Conservation (phyloP, 1,284 basidiomycete species). For the Mycosarcoma maydis region DNA sequence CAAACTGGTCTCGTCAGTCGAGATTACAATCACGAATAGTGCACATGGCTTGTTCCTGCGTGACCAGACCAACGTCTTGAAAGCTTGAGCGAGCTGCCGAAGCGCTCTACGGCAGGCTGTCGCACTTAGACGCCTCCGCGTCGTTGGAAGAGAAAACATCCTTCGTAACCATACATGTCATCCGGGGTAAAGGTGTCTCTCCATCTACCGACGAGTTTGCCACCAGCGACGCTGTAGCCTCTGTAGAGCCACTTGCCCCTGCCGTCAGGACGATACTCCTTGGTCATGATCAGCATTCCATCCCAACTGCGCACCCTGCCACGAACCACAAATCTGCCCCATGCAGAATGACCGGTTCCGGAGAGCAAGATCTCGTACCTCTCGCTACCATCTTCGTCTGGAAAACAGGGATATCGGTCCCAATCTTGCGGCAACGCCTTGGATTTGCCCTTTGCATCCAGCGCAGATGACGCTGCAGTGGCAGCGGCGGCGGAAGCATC, state of each 20-base stretch:
- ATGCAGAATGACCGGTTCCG: conserved; percentile 70
- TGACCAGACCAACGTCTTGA: too few relatives aligned
- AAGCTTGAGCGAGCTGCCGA: too few relatives aligned
- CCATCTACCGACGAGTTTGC: conserved; percentile 66
- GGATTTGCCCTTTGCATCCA: conserved; percentile 33
- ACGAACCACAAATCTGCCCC: conserved; percentile 70
- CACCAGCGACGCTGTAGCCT: conserved; percentile 67
- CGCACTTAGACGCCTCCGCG: conserved; percentile 12
- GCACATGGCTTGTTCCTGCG: too few relatives aligned
- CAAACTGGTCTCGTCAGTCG: too few relatives aligned
- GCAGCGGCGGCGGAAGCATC: background rate
- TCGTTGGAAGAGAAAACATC: conserved; percentile 49
- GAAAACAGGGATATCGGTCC: conserved; percentile 35
- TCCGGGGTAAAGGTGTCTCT: conserved; percentile 68
- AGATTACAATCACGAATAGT: too few relatives aligned
- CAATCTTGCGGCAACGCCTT: conserved; percentile 41
- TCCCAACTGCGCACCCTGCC: conserved; percentile 71
- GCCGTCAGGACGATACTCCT: conserved; percentile 70
- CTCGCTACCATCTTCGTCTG: conserved; percentile 41
- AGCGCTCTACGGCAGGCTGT: too few relatives aligned
- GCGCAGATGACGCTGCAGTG: background rate
- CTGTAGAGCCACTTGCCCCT: conserved; percentile 71
- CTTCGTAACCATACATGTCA: conserved; percentile 66
- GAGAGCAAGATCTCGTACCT: conserved; percentile 68
- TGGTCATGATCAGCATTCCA: conserved; percentile 70